phyloP scores from a whole-genome alignment of 305 asterid species.

The Fraxinus latifolia region DNA sequence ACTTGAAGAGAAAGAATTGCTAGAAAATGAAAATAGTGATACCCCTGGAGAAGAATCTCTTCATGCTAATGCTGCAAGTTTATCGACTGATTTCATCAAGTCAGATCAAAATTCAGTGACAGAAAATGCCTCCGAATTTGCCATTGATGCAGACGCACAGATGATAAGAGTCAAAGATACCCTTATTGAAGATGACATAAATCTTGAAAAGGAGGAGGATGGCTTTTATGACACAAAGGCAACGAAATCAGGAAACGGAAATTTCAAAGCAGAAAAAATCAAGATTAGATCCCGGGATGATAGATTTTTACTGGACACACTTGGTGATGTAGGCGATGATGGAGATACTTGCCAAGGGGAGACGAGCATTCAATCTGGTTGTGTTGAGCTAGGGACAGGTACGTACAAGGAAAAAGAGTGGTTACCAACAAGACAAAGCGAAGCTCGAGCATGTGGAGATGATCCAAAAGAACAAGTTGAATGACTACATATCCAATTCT shows the following conservation, averaged over 20 bases:
- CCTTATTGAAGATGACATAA: slow-evolving; percentile 4
- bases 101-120: background rate
- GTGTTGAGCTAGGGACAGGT: background rate
- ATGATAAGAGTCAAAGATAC: background rate
- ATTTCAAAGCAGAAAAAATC: slow-evolving; percentile 8
- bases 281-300: background rate
- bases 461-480: background rate
- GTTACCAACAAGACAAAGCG: background rate
- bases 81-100: background rate
- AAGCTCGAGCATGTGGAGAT: background rate
- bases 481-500: background rate
- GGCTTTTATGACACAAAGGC: background rate
- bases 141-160: background rate
- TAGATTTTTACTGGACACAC: background rate
- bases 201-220: background rate
- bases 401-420: background rate
- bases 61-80: background rate
- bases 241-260: background rate
- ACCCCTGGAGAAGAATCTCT: slow-evolving; percentile 25
- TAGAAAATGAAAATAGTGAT: slow-evolving; percentile 24
- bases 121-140: slow-evolving; percentile 3
- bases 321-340: background rate
- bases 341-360: background rate
- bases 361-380: background rate
- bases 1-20: slow-evolving; percentile 32